Evolutionary conservation across 1,284 basidiomycete species (phyloP).

Genomic region (Irpex lacteus): DNA sequence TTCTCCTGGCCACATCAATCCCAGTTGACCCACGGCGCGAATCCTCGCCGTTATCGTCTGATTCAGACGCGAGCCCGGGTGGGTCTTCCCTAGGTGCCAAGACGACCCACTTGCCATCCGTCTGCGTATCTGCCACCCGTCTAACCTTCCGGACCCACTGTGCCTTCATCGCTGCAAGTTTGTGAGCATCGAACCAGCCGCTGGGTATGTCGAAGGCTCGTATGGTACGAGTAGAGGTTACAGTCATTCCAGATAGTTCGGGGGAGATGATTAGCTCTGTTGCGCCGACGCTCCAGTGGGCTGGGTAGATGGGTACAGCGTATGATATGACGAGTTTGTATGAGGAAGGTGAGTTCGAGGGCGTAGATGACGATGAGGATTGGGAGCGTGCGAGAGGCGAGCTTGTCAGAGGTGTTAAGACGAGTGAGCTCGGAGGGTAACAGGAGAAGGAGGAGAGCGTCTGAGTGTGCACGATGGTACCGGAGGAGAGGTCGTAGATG

Average conservation of each 20-base stretch:
- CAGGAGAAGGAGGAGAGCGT: slow-evolving; percentile 72
- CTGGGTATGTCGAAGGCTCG: slow-evolving; percentile 67
- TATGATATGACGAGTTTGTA: slow-evolving; percentile 75
- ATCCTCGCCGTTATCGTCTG: not conserved
- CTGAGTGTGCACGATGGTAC: slow-evolving; percentile 50
- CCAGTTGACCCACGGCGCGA: not conserved
- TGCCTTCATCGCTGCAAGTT: slow-evolving; percentile 59
- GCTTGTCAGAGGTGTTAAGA: slow-evolving; percentile 54
- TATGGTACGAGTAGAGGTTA: slow-evolving; percentile 52
- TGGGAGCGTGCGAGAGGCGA: not conserved
- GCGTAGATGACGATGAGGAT: not conserved
- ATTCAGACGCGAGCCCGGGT: not conserved
- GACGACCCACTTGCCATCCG: slow-evolving; percentile 82
- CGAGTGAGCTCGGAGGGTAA: slow-evolving; percentile 68
- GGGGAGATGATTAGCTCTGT: slow-evolving; percentile 68
- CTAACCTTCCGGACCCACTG: slow-evolving; percentile 75
- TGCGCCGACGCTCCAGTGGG: slow-evolving; percentile 76
- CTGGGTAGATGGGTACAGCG: slow-evolving; percentile 72
- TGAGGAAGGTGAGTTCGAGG: slow-evolving; percentile 28
- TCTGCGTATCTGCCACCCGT: slow-evolving; percentile 65
- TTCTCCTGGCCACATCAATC: slow-evolving; percentile 14
- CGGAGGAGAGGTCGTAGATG: slow-evolving; percentile 60
- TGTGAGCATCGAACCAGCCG: slow-evolving; percentile 68
- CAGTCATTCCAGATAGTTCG: slow-evolving; percentile 16
- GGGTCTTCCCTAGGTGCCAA: slow-evolving; percentile 55